Evolutionary conservation across 306 rosid species (phyloP).

Genomic region (Malus sieversii): DNA sequence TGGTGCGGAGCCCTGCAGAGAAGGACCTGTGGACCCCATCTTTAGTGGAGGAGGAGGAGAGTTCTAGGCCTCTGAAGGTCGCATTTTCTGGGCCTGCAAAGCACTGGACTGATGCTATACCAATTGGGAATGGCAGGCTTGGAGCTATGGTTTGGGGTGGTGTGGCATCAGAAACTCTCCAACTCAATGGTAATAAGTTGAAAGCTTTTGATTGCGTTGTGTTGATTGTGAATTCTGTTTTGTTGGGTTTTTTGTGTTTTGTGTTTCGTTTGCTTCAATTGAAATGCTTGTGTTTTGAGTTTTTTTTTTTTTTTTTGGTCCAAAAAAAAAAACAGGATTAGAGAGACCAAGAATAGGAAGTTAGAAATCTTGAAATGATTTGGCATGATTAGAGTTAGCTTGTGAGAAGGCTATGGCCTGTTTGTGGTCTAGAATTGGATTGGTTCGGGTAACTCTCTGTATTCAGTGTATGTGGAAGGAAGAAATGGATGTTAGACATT

Average conservation of each 20-base stretch:
- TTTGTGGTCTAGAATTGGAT: too few relatives aligned
- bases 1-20: conserved; percentile 33
- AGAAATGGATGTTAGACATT: too few relatives aligned
- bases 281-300: background rate
- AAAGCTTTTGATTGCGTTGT: background rate
- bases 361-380: background rate
- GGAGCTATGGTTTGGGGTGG: conserved; percentile 98
- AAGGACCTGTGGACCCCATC: conserved; percentile 54
- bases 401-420: background rate
- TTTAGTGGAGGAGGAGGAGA: conserved; percentile 21
- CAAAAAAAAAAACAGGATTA: background rate
- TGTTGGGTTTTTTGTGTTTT: background rate
- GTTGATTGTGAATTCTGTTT: background rate
- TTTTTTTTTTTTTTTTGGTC: too few relatives aligned
- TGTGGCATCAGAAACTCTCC: conserved; percentile 59
- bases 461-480: too few relatives aligned
- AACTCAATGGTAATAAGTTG: conserved; percentile 62
- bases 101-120: conserved; percentile 84
- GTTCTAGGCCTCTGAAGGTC: conserved; percentile 55
- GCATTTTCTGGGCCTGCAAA: conserved; percentile 54
- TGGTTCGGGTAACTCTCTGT: too few relatives aligned
- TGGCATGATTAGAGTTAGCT: background rate
- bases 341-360: background rate
- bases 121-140: conserved; percentile 88
- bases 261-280: background rate